A percentile compares a stretch with the other conserved stretches of the same genome.
Evolutionary conservation across 176 grass and related monocot species (phyloP).

Genomic region (Oryza coarctata): DNA sequence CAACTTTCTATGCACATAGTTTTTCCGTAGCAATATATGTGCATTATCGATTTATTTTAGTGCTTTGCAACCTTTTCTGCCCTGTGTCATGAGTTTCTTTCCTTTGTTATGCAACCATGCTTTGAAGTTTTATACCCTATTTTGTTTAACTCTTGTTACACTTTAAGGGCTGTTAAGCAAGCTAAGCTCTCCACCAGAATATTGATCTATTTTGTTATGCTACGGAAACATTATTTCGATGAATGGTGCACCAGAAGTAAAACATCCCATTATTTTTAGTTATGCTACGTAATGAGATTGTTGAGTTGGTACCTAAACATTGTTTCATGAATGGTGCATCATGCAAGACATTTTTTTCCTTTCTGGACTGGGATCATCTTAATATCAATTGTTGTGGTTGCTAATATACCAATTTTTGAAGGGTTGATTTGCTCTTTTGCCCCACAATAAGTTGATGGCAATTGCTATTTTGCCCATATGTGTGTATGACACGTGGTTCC

Average conservation of each 20-base stretch:
- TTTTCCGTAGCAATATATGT: constrained; percentile 2
- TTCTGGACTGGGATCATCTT: not conserved
- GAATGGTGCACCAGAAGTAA: no score
- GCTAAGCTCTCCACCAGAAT: not conserved
- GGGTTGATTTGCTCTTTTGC: not conserved
- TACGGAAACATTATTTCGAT: not conserved
- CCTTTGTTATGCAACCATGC: not conserved
- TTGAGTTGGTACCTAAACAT: not conserved
- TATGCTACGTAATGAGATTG: not conserved
- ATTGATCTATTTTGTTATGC: not conserved
- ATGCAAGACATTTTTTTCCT: not conserved
- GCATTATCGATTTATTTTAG: not conserved
- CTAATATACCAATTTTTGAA: not conserved
- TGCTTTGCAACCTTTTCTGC: not conserved
- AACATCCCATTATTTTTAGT: no score
- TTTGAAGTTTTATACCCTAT: not conserved
- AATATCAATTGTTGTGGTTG: not conserved
- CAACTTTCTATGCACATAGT: constrained; percentile 18
- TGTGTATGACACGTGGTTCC: no score
- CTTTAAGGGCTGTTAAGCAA: not conserved
- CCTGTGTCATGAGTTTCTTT: not conserved
- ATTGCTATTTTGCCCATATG: no score
- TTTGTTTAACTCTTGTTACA: not conserved
- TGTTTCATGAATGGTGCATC: not conserved
- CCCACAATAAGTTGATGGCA: no score